phyloP scores from a whole-genome alignment of 2,329 filamentous ascomycete genomes.

The Teratosphaeria epicoccoides region DNA sequence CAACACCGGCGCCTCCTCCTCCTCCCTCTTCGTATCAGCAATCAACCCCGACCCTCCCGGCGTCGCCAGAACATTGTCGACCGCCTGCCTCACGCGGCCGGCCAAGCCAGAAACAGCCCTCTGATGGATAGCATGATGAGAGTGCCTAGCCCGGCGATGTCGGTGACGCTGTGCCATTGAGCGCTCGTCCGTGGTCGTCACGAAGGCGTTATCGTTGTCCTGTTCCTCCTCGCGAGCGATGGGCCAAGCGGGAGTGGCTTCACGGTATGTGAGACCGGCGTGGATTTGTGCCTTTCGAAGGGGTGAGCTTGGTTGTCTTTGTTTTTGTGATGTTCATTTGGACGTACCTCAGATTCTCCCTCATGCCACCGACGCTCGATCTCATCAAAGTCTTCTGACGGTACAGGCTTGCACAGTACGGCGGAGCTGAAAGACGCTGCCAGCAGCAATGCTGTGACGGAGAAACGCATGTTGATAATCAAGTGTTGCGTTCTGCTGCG shows the following conservation, averaged over 20 bases:
- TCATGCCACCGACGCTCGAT: constrained; percentile 19
- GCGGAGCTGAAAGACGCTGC: constrained; percentile 5
- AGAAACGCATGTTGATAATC: constrained; percentile 8
- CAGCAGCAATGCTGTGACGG: constrained; percentile 6
- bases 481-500: too few species aligned
- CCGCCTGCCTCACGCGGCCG: constrained; percentile 7
- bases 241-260: constrained; percentile 14
- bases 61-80: constrained; percentile 8
- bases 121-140: not conserved
- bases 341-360: constrained; percentile 20
- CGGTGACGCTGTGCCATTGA: constrained; percentile 3
- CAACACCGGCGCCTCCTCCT: constrained; percentile 12
- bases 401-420: constrained; percentile 6
- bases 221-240: not conserved
- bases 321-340: not conserved
- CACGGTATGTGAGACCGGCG: constrained; percentile 8
- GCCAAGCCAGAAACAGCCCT: not conserved
- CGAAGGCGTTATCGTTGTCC: not conserved
- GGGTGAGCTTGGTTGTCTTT: not conserved
- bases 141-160: not conserved
- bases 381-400: constrained; percentile 13
- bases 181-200: constrained; percentile 9
- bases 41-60: constrained; percentile 5
- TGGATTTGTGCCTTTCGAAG: constrained; percentile 10
- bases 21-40: constrained; percentile 2